phyloP scores from a whole-genome alignment of 352 stramenopile species.

The Lagenidium sp. region DNA sequence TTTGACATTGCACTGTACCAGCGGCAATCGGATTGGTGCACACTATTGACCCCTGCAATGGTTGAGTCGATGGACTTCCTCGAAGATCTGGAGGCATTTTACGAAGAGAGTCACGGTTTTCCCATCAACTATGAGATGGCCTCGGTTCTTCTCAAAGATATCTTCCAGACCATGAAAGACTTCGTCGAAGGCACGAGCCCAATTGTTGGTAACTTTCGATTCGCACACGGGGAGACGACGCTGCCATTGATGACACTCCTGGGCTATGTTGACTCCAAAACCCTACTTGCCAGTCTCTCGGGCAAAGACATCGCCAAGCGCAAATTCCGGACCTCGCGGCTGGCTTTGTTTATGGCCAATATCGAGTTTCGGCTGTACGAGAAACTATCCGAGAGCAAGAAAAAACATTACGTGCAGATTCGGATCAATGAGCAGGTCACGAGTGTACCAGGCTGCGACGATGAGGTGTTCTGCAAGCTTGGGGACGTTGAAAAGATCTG shows the following conservation, averaged over 20 bases:
- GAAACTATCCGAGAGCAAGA: neutral
- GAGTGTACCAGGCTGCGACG: conserved; percentile 10
- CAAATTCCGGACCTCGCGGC: conserved; percentile 10
- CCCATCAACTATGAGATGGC: conserved; percentile 21
- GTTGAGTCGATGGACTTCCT: conserved; percentile 11
- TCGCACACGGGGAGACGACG: conserved; percentile 16
- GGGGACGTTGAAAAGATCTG: conserved; percentile 12
- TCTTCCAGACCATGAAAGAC: conserved; percentile 13
- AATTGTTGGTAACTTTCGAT: conserved; percentile 16
- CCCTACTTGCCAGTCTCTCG: neutral
- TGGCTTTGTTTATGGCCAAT: conserved; percentile 12
- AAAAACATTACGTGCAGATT: conserved; percentile 15
- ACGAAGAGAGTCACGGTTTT: conserved; percentile 6
- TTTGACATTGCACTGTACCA: conserved; percentile 10
- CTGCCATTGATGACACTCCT: conserved; percentile 15
- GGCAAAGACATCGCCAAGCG: conserved; percentile 1
- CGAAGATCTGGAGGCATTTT: conserved; percentile 15
- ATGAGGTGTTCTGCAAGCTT: conserved; percentile 11
- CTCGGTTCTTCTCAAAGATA: conserved; percentile 11
- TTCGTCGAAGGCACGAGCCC: conserved; percentile 5
- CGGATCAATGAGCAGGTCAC: conserved; percentile 16
- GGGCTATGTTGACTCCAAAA: conserved; percentile 12
- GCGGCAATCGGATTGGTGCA: conserved; percentile 12
- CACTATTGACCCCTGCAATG: conserved; percentile 9
- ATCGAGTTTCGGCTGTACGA: conserved; percentile 17